phyloP scores from a whole-genome alignment of 352 stramenopile species.

The Aphanomyces stellatus region DNA sequence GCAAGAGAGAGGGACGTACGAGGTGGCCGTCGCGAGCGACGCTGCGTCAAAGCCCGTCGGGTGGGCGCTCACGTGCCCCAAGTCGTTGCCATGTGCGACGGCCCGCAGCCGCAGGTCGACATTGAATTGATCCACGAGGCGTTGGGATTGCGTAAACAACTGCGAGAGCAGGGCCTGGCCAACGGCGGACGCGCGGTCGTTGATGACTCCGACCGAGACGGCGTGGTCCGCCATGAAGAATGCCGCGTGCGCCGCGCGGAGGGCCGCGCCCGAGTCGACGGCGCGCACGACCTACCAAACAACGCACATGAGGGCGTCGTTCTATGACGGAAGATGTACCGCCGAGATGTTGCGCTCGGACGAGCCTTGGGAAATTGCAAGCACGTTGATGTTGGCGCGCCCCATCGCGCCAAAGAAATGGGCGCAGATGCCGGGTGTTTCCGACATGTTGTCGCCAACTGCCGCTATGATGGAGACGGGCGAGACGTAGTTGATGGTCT shows the following conservation, averaged over 20 bases:
- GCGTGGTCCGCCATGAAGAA: constrained; percentile 93
- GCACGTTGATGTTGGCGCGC: constrained; percentile 91
- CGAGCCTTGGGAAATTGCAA: constrained; percentile 92
- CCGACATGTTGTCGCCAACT: constrained; percentile 92
- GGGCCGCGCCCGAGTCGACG: constrained; percentile 82
- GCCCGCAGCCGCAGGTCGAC: constrained; percentile 76
- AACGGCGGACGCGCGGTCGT: constrained; percentile 62
- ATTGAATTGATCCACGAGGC: constrained; percentile 74
- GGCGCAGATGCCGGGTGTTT: constrained; percentile 86
- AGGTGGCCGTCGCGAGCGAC: not conserved
- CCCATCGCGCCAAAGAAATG: constrained; percentile 92
- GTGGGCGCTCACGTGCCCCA: constrained; percentile 54
- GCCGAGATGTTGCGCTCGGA: constrained; percentile 93
- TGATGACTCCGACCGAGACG: constrained; percentile 88
- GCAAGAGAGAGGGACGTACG: not conserved
- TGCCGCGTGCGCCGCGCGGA: constrained; percentile 90
- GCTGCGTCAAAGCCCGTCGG: constrained; percentile 19
- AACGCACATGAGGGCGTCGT: not conserved
- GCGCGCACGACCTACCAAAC: constrained; percentile 57
- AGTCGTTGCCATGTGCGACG: constrained; percentile 39
- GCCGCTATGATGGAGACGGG: constrained; percentile 93
- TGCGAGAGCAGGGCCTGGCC: constrained; percentile 85
- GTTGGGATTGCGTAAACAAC: constrained; percentile 74
- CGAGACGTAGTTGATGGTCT: constrained; percentile 68
- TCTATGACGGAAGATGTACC: constrained; percentile 18